Base-by-base conservation (phyloP, 2,329 filamentous ascomycete genomes). In the Myriosclerotinia curreyana region DNA sequence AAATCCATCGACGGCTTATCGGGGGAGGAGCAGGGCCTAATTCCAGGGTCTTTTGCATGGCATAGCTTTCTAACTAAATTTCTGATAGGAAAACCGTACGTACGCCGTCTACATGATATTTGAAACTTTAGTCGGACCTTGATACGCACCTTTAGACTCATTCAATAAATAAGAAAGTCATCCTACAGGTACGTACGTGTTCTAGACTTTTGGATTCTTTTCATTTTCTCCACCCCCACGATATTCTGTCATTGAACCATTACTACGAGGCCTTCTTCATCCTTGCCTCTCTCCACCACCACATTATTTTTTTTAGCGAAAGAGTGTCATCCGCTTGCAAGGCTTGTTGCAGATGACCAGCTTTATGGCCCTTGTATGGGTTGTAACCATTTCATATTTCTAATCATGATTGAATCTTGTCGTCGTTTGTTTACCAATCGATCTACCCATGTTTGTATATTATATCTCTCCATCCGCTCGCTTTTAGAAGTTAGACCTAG, bases 391-490 rank as follows among this genome's bases (percentile, higher is more conserved):
- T 67, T 66, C 68, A 62, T 68, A 69, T 72, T 67, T 69, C 69
- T 66, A 68, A 72, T 69, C 68, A 69, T 69, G 70, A 67, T 70
- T 70, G 70, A 69, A 67, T 67, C 66, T 68, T 70, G 66, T 59
- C 61, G 65, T 64, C 51, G 65, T 42, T 62, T 68, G 64, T 72
- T 70, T 67, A 70, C 71, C 69, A 69, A 71, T 66, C 67, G 59
- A 69, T 64, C 68, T 40, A 72, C 69, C 71, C 72, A 71, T 72
- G 71, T 69, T 68, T 71, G 70, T 72, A 73, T 72, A 70, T 68
- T 71, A 72, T 70, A 67, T 69, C 69, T 69, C 63, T 62, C 67
- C 69, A 68, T 70, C 70, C 69, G 68, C 69, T 66, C 66, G 61
- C 66, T 56, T 65, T 69, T 59, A n/a, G n/a, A n/a, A n/a, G n/a